These are phyloP conservation scores for Dictyostelium firmibasis DNA, from an alignment of 78 protist genomes.

Conservation along the genomic window DNA sequence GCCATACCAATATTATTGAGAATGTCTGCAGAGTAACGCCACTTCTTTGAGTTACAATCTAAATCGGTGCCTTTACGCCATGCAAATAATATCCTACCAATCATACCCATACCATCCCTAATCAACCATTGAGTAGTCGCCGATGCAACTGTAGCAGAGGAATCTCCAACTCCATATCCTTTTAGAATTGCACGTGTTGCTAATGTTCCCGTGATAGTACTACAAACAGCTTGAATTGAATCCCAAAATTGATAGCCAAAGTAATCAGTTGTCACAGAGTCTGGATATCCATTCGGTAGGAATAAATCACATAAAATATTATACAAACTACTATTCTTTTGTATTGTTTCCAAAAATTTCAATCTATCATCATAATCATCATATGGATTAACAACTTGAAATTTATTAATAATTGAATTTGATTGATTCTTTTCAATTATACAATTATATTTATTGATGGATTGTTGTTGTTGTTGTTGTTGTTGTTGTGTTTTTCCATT, in stretches of 20 bases:
- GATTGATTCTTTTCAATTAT: conserved; percentile 6
- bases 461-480: too few relatives aligned
- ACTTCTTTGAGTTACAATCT: conserved; percentile 77
- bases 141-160: conserved; percentile 50
- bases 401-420: not conserved
- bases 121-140: conserved; percentile 65
- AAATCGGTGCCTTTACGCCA: conserved; percentile 54
- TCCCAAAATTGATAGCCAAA: conserved; percentile 85
- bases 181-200: conserved; percentile 74
- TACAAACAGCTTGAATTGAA: conserved; percentile 85
- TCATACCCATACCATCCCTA: conserved; percentile 70
- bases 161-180: conserved; percentile 82
- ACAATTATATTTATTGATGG: not conserved
- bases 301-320: conserved; percentile 25
- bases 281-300: conserved; percentile 86
- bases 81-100: conserved; percentile 46
- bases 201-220: conserved; percentile 79
- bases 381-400: not conserved
- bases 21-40: conserved; percentile 79
- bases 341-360: not conserved
- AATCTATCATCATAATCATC: conserved; percentile 17
- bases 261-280: conserved; percentile 85
- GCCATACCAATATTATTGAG: conserved; percentile 81
- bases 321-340: not conserved
- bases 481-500: not conserved